Evolutionary conservation across 2,329 filamentous ascomycete species (phyloP), one percentile per base, ranked within the genome.

Genomic region (Fusarium beomiforme): DNA sequence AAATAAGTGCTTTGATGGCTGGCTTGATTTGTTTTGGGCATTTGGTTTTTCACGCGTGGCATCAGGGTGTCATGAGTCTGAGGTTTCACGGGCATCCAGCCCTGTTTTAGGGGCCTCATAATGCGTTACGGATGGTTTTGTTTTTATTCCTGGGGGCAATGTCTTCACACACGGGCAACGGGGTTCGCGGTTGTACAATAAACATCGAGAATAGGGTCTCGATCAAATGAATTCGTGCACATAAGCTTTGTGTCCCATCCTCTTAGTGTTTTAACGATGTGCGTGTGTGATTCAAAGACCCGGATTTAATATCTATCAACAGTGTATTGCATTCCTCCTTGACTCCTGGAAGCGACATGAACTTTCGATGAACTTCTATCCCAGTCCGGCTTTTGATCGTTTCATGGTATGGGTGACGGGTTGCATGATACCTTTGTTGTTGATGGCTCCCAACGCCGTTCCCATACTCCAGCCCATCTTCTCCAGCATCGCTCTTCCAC

Each of bases 381-480:
- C 94, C 50, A 99, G 82, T 4, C 96, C 96, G 24, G 93, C 92
- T 79, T 94, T 97, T 13, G 89, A 90, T 39, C 90, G 93, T 83
- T 97, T 97, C 74, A 99, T 92, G 29, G 96, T 89, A 71, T 97
- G 95, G 29, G 90, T 87, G 26, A 99, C 92, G 1, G 95, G 95
- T 67, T 93, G 89, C 70, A 97, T 81, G 56, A 97, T 96, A 34
- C 96, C 96, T 80, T 96, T 93, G 79, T 97, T 97, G 70, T 97
- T 90, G 2, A 85, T 78, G 14, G 93, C 89, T 56, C 96, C 96
- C 2, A 99, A 86, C 3, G 92, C 93, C 77, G 91, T 97, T 8
- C 96, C 96, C 56, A 87, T 91, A 67, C 89, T 92, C 95, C 96
- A 99, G 6, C 96, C 96, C 96, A 98, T 98, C 82, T 96, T 98